Evolutionary conservation across 768 basidiomycete genomes (phyloP).

Genomic region (Xerocomus spinulosus): DNA sequence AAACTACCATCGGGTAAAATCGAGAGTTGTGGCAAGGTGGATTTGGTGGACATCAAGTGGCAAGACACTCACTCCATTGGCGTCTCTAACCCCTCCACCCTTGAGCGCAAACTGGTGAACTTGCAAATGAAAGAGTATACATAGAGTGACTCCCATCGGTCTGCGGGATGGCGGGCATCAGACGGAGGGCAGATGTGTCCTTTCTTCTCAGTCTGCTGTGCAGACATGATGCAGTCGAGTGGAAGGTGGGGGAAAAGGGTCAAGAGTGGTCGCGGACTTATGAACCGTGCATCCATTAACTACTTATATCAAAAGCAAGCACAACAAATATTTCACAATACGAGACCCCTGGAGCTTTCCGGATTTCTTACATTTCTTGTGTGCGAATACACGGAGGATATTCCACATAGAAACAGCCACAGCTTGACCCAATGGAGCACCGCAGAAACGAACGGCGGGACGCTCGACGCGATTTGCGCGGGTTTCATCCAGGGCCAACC

Average conservation of each 20-base stretch:
- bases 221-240: constrained; percentile 34
- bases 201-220: constrained; percentile 40
- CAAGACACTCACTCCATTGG: constrained; percentile 71
- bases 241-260: constrained; percentile 34
- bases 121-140: constrained; percentile 82
- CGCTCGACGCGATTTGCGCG: constrained; percentile 28
- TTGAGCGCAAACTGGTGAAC: constrained; percentile 70
- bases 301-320: constrained; percentile 34
- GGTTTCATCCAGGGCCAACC: constrained; percentile 83
- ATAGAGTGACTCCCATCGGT: constrained; percentile 85
- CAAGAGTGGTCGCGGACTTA: constrained; percentile 33
- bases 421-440: constrained; percentile 13
- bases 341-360: constrained; percentile 23
- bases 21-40: constrained; percentile 29
- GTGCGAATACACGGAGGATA: constrained; percentile 20
- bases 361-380: constrained; percentile 23
- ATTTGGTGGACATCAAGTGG: constrained; percentile 15
- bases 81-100: constrained; percentile 74
- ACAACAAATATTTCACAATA: constrained; percentile 36
- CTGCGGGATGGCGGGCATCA: constrained; percentile 65
- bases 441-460: constrained; percentile 13
- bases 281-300: constrained; percentile 31
- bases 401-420: constrained; percentile 17
- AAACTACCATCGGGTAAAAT: constrained; percentile 47
- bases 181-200: constrained; percentile 53